Percentiles rank a stretch among this genome's conserved stretches.
Evolutionary conservation across 2,329 filamentous ascomycete genomes (phyloP).

Genomic region (Penicillium concentricum): DNA sequence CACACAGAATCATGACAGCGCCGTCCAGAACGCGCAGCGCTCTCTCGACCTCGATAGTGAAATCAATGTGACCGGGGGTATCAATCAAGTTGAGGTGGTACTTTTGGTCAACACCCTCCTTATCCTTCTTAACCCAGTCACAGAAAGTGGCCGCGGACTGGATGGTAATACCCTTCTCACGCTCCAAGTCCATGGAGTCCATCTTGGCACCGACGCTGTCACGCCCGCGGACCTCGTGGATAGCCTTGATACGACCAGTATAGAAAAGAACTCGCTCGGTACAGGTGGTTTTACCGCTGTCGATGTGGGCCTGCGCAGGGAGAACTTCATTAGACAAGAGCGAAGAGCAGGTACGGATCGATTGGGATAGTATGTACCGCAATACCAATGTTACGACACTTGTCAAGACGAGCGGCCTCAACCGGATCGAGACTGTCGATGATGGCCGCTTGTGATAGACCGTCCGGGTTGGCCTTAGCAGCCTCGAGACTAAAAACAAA

Average conservation of each 20-base stretch:
- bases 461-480: constrained; percentile 56
- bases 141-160: constrained; percentile 97
- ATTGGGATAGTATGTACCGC: constrained; percentile 60
- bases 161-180: constrained; percentile 98
- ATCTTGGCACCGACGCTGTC: constrained; percentile 97
- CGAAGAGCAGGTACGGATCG: background rate
- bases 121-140: constrained; percentile 86
- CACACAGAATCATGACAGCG: constrained; percentile 97
- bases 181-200: constrained; percentile 99
- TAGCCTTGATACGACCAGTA: constrained; percentile 92
- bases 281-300: constrained; percentile 95
- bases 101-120: constrained; percentile 75
- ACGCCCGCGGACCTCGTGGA: constrained; percentile 88
- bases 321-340: constrained; percentile 10
- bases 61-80: constrained; percentile 97
- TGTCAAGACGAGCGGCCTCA: constrained; percentile 74
- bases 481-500: constrained; percentile 52
- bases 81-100: constrained; percentile 99
- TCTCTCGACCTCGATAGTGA: constrained; percentile 97
- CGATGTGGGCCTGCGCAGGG: constrained; percentile 76
- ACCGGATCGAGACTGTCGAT: constrained; percentile 77
- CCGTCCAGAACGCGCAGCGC: constrained; percentile 92
- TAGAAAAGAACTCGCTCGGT: constrained; percentile 98
- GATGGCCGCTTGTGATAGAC: constrained; percentile 63
- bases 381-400: constrained; percentile 96